These are phyloP conservation scores for Fusarium veterinarium DNA, from an alignment of 2,329 filamentous ascomycete genomes.

Conservation along the genomic window DNA sequence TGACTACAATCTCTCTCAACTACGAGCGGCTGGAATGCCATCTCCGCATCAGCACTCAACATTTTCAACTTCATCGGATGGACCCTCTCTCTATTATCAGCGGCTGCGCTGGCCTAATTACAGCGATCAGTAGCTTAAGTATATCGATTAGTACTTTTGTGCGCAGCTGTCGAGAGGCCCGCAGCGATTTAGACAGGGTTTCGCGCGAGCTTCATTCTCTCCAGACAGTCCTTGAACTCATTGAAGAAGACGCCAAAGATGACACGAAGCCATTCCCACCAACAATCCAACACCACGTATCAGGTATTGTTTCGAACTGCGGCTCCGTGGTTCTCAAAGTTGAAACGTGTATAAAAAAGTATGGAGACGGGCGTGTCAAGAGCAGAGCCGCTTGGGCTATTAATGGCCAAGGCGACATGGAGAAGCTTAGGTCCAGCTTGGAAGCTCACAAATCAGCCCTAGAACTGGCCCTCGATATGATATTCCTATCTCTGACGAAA, in stretches of 20 bases:
- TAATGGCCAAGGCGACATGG: conserved; percentile 17
- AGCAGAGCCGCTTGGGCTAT: conserved; percentile 1
- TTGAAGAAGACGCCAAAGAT: conserved; percentile 19
- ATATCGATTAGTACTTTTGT: conserved; percentile 12
- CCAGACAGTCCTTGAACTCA: conserved; percentile 21
- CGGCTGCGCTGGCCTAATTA: conserved; percentile 22
- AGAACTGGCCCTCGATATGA: conserved; percentile 15
- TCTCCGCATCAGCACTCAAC: neutral
- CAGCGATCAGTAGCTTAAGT: neutral
- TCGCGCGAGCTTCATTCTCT: conserved; percentile 31
- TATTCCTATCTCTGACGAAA: neutral
- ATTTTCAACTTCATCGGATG: neutral
- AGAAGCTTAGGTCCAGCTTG: conserved; percentile 5
- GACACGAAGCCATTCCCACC: neutral
- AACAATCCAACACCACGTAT: conserved; percentile 4
- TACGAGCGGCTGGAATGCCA: rapidly evolving
- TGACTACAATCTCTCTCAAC: neutral
- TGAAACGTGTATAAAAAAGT: conserved; percentile 7
- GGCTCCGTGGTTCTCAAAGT: conserved; percentile 1
- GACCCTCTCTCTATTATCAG: conserved; percentile 22
- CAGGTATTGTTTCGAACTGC: conserved; percentile 4
- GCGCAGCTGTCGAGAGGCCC: conserved; percentile 25
- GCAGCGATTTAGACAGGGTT: conserved; percentile 21
- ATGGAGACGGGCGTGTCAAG: neutral
- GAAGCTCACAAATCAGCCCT: conserved; percentile 26